A percentile compares a stretch with the other conserved stretches of the same genome.
Evolutionary conservation across 1,284 basidiomycete species (phyloP).

Genomic region (Melampsora americana): DNA sequence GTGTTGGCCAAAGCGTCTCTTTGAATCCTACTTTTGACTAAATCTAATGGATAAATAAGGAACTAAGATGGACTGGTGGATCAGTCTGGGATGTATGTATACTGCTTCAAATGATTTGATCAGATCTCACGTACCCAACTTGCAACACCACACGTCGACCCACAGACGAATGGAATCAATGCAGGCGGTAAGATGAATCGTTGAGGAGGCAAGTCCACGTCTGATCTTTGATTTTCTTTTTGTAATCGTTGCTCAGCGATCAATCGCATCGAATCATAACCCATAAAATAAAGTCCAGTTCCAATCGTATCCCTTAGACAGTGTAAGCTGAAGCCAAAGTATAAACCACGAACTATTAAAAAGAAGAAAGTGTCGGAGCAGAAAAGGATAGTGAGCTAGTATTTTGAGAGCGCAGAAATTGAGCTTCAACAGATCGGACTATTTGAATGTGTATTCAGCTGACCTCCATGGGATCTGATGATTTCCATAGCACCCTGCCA

Average conservation of each 20-base stretch:
- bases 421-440: neutral
- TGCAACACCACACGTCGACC: constrained; percentile 74
- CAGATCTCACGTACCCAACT: constrained; percentile 55
- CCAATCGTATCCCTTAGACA: constrained; percentile 74
- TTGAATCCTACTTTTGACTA: constrained; percentile 41
- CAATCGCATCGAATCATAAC: constrained; percentile 78
- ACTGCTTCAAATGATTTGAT: neutral
- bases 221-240: neutral
- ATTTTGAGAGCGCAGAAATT: neutral
- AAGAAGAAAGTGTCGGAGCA: neutral
- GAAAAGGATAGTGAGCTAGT: neutral
- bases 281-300: constrained; percentile 78
- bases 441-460: neutral
- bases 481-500: constrained; percentile 40
- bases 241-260: constrained; percentile 64
- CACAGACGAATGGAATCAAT: constrained; percentile 77
- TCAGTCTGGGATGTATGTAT: neutral
- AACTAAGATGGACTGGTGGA: constrained; percentile 5
- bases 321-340: constrained; percentile 35
- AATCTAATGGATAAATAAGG: constrained; percentile 42
- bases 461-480: constrained; percentile 37
- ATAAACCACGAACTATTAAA: constrained; percentile 34
- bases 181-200: constrained; percentile 69
- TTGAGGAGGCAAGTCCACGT: constrained; percentile 69
- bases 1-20: constrained; percentile 36